Evolutionary conservation across 2,329 filamentous ascomycete species (phyloP).

Genomic region (Ascochyta rabiei): DNA sequence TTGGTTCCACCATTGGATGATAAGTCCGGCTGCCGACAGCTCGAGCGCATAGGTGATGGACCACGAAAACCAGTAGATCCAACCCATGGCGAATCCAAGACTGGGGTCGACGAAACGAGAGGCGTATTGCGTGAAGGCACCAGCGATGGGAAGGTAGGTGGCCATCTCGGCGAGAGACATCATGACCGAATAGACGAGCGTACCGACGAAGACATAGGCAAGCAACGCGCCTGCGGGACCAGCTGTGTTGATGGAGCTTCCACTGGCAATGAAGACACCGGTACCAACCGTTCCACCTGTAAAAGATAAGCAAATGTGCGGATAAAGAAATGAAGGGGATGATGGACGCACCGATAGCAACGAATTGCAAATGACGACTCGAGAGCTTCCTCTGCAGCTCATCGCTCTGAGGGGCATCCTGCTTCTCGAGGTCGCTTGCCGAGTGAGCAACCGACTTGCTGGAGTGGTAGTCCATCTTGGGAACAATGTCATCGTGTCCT

Average conservation of each 20-base stretch:
- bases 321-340: neutral
- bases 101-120: constrained; percentile 75
- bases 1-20: constrained; percentile 76
- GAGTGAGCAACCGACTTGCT: constrained; percentile 41
- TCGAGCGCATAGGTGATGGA: constrained; percentile 75
- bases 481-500: constrained; percentile 29
- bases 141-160: constrained; percentile 76
- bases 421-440: constrained; percentile 46
- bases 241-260: constrained; percentile 54
- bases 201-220: constrained; percentile 62
- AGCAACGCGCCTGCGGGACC: constrained; percentile 57
- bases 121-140: constrained; percentile 78
- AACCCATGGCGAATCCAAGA: constrained; percentile 78
- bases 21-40: constrained; percentile 72
- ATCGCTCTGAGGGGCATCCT: constrained; percentile 28
- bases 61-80: constrained; percentile 85
- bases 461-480: constrained; percentile 38
- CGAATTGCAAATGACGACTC: constrained; percentile 47
- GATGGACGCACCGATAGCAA: constrained; percentile 44
- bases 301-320: constrained; percentile 3
- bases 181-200: constrained; percentile 79
- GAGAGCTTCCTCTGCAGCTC: constrained; percentile 47
- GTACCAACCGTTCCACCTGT: constrained; percentile 56
- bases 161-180: constrained; percentile 69
- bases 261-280: constrained; percentile 60